phyloP scores from a whole-genome alignment of 2,329 filamentous ascomycete genomes.

The Penicillium sp. region DNA sequence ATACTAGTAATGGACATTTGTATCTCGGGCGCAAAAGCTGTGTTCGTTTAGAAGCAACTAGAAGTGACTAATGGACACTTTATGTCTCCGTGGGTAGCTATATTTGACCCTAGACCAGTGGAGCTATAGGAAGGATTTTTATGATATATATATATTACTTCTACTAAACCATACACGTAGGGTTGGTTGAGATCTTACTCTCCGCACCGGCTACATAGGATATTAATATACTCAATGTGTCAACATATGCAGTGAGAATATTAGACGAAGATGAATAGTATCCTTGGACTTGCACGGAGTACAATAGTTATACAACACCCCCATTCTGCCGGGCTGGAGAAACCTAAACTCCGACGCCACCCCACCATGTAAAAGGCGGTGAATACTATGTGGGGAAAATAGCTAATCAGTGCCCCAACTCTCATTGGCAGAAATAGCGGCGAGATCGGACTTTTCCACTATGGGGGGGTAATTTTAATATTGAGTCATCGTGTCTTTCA shows the following conservation, averaged over 20 bases:
- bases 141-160: no score
- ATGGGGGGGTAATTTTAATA: constrained; percentile 12
- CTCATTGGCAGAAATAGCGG: constrained; percentile 12
- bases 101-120: background rate
- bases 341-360: background rate
- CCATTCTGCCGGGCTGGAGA: background rate
- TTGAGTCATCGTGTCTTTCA: constrained; percentile 25
- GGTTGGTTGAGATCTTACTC: no score
- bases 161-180: no score
- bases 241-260: no score
- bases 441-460: constrained; percentile 33
- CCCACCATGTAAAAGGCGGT: constrained; percentile 12
- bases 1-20: no score
- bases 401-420: constrained; percentile 16
- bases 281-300: no score
- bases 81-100: background rate
- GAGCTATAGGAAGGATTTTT: background rate
- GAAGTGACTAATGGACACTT: background rate
- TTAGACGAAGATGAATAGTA: no score
- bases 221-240: no score
- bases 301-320: background rate
- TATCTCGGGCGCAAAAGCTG: no score
- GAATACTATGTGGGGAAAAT: constrained; percentile 14
- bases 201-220: no score
- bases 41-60: background rate